Percentiles rank a stretch among this genome's conserved stretches.
phyloP scores from a whole-genome alignment of 1,284 basidiomycete genomes.

The Phlebopus sp. region DNA sequence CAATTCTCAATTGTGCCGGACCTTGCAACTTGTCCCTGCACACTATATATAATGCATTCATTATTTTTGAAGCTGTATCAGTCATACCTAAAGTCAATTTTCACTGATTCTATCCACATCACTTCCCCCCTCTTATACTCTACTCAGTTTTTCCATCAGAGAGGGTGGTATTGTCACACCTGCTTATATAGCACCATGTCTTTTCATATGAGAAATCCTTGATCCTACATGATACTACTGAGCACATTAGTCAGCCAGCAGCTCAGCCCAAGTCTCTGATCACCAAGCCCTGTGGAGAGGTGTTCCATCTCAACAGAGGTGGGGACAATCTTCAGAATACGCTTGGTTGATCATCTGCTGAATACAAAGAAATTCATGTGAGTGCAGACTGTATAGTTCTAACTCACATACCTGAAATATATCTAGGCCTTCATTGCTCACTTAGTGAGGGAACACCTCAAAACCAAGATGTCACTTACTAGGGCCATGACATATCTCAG shows the following conservation, averaged over 20 bases:
- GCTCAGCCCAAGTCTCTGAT: constrained; percentile 1
- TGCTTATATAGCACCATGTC: constrained; percentile 2
- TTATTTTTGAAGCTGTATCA: too few relatives aligned
- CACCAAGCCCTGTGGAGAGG: constrained; percentile 7
- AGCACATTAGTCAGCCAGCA: not conserved
- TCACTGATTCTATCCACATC: not conserved
- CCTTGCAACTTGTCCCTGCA: too few relatives aligned
- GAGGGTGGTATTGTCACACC: not conserved
- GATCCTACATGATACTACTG: not conserved
- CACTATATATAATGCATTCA: too few relatives aligned
- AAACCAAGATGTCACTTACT: not conserved
- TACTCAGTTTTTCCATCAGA: constrained; percentile 2
- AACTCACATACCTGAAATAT: not conserved
- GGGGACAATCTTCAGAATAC: constrained; percentile 13
- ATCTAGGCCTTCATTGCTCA: constrained; percentile 3
- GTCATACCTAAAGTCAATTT: not conserved
- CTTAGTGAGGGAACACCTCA: constrained; percentile 5
- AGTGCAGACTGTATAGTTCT: not conserved
- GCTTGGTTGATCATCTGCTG: constrained; percentile 5
- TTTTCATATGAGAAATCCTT: not conserved
- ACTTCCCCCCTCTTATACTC: constrained; percentile 3
- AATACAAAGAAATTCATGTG: constrained; percentile 13
- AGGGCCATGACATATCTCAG: not conserved
- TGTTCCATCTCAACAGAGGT: constrained; percentile 8
- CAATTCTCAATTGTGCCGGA: too few relatives aligned